These are phyloP conservation scores for Umbellularia californica DNA, from an alignment of 164 flowering plant species.

Conservation along the genomic window DNA sequence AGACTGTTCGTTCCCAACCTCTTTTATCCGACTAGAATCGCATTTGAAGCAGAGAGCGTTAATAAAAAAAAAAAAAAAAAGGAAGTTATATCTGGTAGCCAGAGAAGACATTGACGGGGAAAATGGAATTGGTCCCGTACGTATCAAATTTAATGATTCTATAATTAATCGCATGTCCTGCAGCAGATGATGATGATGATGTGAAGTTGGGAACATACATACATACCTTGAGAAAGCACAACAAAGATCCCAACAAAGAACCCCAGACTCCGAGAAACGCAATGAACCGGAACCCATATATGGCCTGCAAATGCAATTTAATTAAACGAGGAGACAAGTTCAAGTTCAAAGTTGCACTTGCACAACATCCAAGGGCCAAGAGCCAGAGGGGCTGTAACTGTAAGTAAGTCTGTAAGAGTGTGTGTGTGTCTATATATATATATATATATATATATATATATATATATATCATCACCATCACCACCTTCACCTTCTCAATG, in stretches of 20 bases:
- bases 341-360: not conserved
- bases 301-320: slow-evolving; percentile 31
- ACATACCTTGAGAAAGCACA: slow-evolving; percentile 68
- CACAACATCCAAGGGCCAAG: not conserved
- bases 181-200: not conserved
- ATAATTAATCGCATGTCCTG: no score
- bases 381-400: not conserved
- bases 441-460: no score
- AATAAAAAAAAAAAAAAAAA: no score
- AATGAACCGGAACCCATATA: slow-evolving; percentile 64
- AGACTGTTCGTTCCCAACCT: not conserved
- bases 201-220: not conserved
- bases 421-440: no score
- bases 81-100: not conserved
- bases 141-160: no score
- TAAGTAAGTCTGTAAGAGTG: no score
- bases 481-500: slow-evolving; percentile 15
- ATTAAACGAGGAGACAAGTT: not conserved
- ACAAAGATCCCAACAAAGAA: slow-evolving; percentile 66
- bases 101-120: not conserved
- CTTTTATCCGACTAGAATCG: not conserved
- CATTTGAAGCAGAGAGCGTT: not conserved
- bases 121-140: not conserved
- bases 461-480: not conserved
- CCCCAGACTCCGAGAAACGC: slow-evolving; percentile 65